Evolutionary conservation across 1,284 basidiomycete species (phyloP).

Genomic region (Coniferiporia weirii): DNA sequence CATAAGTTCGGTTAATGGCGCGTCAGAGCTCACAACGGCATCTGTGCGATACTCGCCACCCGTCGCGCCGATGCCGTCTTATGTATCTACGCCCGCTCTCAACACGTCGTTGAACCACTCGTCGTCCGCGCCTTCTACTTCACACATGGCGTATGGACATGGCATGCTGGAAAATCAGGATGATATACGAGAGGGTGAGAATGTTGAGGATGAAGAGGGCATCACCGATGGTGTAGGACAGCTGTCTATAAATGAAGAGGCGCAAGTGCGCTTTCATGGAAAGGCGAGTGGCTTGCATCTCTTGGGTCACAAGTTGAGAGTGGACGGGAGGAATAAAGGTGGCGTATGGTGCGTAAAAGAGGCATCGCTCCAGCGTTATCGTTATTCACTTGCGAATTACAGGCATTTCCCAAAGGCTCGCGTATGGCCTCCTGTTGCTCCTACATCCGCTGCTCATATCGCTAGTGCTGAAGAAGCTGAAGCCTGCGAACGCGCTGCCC

Average conservation of each 20-base stretch:
- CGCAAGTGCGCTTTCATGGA: constrained; percentile 73
- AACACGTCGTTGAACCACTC: neutral
- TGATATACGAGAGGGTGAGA: constrained; percentile 1
- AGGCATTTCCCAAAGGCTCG: constrained; percentile 79
- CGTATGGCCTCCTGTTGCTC: constrained; percentile 70
- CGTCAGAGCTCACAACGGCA: constrained; percentile 4
- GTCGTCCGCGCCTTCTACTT: neutral
- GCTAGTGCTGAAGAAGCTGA: constrained; percentile 24
- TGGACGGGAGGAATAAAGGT: constrained; percentile 65
- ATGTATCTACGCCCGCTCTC: neutral
- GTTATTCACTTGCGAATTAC: constrained; percentile 9
- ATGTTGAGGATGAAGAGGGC: constrained; percentile 27
- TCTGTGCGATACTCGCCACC: constrained; percentile 12
- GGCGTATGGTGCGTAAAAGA: constrained; percentile 61
- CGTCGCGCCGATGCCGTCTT: constrained; percentile 2
- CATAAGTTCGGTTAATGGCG: neutral
- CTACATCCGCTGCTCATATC: constrained; percentile 21
- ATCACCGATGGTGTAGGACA: constrained; percentile 75
- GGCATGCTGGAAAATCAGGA: neutral
- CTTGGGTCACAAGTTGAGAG: constrained; percentile 53
- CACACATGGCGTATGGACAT: constrained; percentile 4
- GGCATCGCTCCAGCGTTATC: neutral
- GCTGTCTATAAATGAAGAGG: constrained; percentile 78
- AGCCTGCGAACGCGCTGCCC: constrained; percentile 35
- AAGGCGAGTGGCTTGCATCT: constrained; percentile 79